Conservation (phyloP, 352 stramenopile genomes). For the Globisporangium nagaii region DNA sequence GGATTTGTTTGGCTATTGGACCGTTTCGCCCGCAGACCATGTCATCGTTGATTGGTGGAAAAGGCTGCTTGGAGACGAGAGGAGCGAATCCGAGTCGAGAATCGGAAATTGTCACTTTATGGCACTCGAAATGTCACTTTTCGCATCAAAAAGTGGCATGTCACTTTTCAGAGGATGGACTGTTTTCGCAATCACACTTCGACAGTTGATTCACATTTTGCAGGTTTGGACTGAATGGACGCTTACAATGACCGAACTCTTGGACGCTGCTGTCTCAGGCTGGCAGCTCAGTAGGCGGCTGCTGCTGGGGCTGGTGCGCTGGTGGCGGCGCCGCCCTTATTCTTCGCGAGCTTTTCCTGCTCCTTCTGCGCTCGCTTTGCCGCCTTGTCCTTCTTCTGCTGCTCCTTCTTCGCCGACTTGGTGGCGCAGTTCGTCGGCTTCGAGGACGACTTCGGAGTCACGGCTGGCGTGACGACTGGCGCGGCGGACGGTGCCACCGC, state of each 20-base stretch:
- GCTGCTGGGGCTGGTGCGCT: not conserved
- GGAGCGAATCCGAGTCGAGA: too few relatives aligned
- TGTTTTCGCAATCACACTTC: too few relatives aligned
- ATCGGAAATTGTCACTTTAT: too few relatives aligned
- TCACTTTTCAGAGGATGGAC: too few relatives aligned
- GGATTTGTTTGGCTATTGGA: too few relatives aligned
- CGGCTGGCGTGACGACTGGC: constrained; percentile 1
- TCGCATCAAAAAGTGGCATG: too few relatives aligned
- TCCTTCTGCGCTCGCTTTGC: constrained; percentile 1
- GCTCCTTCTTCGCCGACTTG: not conserved
- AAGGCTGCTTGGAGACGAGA: too few relatives aligned
- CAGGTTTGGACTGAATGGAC: not conserved
- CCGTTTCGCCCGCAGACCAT: too few relatives aligned
- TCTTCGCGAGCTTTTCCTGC: not conserved
- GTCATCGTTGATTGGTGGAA: too few relatives aligned
- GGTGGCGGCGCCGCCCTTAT: not conserved
- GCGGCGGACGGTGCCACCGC: too few relatives aligned
- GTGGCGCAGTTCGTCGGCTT: constrained; percentile 5
- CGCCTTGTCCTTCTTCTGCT: constrained; percentile 3
- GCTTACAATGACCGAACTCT: not conserved
- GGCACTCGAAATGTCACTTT: too few relatives aligned
- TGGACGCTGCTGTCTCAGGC: not conserved
- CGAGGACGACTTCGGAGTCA: constrained; percentile 5
- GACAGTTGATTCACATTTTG: too few relatives aligned
- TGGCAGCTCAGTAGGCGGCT: not conserved